Evolutionary conservation across 257 asterid genomes (phyloP), one percentile per base, ranked within the genome.

Genomic region (Solanum phureja): DNA sequence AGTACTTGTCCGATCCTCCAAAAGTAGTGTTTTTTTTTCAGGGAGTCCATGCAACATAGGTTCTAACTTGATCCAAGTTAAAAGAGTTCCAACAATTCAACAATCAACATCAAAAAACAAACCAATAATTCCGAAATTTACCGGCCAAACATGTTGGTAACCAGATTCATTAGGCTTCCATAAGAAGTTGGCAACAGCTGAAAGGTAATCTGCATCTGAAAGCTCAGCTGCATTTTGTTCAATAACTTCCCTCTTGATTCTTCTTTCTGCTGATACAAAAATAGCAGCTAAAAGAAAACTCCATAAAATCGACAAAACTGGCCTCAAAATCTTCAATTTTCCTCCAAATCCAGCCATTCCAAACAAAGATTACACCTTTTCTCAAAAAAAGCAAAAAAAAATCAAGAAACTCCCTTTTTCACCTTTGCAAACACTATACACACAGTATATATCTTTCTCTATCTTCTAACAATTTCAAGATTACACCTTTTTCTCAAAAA

Each of bases 61-160:
- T 19, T 72, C n/a, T 44, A 77, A 13, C 82, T 34, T 34, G 8
- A 74, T 75, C 56, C 35, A 38, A 42, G n/a, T 29, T 40, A 8
- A 2, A 7, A 77, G 23, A 76, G 84, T 42, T 8, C 13, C 84
- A 42, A 13, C 42, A 27, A 46, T 9, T 81, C 3, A 12, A 27
- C 7, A 38, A 75, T 37, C 11, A 75, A 38, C 38, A 44, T 79
- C 42, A 16, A 38, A n/a, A 76, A n/a, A 3, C 12, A 46, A 81
- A 81, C 12, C 7, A 13, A 2, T 12, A 42, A 77, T n/a, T 4
- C 3, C 3, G 37, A 76, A 62, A 91, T 95, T 93, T 92, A 96
- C 99, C 94, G 99, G 99, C 99, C 99, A 96, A 90, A 94, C 94
- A 90, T 94, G 99, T 3, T 94, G 94, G 93, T 94, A 96, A 74